Conservation (phyloP, 805 yeast genomes). For the Candida peoriensis region DNA sequence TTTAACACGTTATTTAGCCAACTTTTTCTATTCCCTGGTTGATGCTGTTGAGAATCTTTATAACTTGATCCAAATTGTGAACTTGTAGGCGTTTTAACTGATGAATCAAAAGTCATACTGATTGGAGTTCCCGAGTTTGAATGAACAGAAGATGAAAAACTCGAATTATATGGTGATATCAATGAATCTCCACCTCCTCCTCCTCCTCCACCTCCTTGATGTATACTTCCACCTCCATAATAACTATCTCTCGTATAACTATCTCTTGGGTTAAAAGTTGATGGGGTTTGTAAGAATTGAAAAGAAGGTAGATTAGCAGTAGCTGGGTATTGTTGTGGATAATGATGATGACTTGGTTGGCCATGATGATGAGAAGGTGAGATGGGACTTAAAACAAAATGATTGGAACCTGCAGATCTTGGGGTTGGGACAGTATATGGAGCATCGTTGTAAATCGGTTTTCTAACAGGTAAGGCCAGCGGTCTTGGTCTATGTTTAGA, state of each 20-base stretch:
- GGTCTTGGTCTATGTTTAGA: conserved; percentile 26
- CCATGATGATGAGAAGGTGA: conserved; percentile 8
- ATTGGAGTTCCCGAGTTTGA: conserved; percentile 15
- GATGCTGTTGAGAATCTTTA: background rate
- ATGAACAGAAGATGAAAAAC: conserved; percentile 7
- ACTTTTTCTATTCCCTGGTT: conserved; percentile 7
- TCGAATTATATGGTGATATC: conserved; percentile 17
- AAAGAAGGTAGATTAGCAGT: conserved; percentile 13
- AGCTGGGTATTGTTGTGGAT: conserved; percentile 5
- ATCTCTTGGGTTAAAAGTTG: no score
- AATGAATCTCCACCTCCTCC: no score
- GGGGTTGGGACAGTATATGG: conserved; percentile 21
- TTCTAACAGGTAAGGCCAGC: conserved; percentile 12
- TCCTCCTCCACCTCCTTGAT: no score
- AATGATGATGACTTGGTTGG: no score
- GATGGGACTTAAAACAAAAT: conserved; percentile 15
- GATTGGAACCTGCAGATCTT: conserved; percentile 14
- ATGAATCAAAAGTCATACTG: conserved; percentile 5
- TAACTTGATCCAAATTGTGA: background rate
- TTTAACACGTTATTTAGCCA: conserved; percentile 19
- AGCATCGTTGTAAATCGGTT: conserved; percentile 15
- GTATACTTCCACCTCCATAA: no score
- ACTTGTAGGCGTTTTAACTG: background rate
- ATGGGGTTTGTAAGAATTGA: conserved; percentile 10
- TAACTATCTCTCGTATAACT: no score